Conservation (phyloP, 345 rosid species). For the Arabis alpina region DNA sequence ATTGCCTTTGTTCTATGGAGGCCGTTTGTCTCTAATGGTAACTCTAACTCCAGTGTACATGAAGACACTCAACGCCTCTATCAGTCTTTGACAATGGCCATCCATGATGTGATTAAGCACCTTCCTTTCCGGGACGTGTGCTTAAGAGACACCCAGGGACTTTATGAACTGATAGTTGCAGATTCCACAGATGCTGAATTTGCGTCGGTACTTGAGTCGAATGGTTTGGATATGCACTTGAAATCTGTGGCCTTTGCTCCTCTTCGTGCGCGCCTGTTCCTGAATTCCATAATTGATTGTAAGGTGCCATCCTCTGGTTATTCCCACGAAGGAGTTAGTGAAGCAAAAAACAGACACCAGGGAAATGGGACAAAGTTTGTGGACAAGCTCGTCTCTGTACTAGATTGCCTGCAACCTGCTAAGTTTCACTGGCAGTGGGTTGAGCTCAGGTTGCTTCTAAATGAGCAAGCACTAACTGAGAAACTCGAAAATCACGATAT, state of each 20-base stretch:
- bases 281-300: constrained; percentile 86
- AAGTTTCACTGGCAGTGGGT: constrained; percentile 99
- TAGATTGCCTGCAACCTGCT: constrained; percentile 92
- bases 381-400: constrained; percentile 77
- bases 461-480: constrained; percentile 91
- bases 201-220: constrained; percentile 68
- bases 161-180: constrained; percentile 83
- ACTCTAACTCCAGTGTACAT: constrained; percentile 52
- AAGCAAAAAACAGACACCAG: constrained; percentile 52
- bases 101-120: constrained; percentile 80
- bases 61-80: constrained; percentile 84
- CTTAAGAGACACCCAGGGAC: constrained; percentile 76
- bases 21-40: constrained; percentile 60
- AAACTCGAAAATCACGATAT: constrained; percentile 75
- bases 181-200: constrained; percentile 90
- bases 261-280: constrained; percentile 89
- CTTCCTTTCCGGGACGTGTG: constrained; percentile 91
- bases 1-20: constrained; percentile 85
- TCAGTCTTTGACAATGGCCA: constrained; percentile 76
- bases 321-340: constrained; percentile 63
- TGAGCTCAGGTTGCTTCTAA: constrained; percentile 95
- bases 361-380: constrained; percentile 72
- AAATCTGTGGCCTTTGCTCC: constrained; percentile 82
- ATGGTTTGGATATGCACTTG: constrained; percentile 69
- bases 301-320: constrained; percentile 57